These are phyloP conservation scores for Francoa sonchifolia DNA, from an alignment of 441 rosid species.

Conservation along the genomic window DNA sequence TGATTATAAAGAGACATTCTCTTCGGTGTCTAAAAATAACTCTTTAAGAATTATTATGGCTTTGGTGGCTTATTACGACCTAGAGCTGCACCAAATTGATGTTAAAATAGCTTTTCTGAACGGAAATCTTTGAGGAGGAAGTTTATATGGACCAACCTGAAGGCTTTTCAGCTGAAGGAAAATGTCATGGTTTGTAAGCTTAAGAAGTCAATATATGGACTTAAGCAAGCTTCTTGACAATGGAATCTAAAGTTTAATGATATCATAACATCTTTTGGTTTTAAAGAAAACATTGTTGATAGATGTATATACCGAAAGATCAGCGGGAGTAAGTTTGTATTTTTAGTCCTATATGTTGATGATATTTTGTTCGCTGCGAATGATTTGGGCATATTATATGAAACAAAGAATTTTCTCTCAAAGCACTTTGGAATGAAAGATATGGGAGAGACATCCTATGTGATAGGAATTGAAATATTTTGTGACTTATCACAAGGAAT, in stretches of 20 bases:
- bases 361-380: too few relatives aligned
- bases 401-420: too few relatives aligned
- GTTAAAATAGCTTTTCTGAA: not conserved
- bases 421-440: too few relatives aligned
- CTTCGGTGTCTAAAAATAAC: not conserved
- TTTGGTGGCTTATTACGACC: not conserved
- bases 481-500: too few relatives aligned
- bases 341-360: too few relatives aligned
- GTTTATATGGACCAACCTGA: too few relatives aligned
- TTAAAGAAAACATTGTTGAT: not conserved
- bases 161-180: not conserved
- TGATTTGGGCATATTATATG: too few relatives aligned
- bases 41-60: constrained; percentile 1
- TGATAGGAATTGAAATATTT: too few relatives aligned
- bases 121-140: not conserved
- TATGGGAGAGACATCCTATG: too few relatives aligned
- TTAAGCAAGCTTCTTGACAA: not conserved
- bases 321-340: not conserved
- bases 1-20: constrained; percentile 6
- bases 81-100: not conserved
- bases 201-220: constrained; percentile 1
- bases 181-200: not conserved
- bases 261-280: not conserved
- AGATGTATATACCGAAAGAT: not conserved
- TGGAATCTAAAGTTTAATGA: too few relatives aligned